Conservation (phyloP, 108 stramenopile genomes). For the Nitzschia palea region DNA sequence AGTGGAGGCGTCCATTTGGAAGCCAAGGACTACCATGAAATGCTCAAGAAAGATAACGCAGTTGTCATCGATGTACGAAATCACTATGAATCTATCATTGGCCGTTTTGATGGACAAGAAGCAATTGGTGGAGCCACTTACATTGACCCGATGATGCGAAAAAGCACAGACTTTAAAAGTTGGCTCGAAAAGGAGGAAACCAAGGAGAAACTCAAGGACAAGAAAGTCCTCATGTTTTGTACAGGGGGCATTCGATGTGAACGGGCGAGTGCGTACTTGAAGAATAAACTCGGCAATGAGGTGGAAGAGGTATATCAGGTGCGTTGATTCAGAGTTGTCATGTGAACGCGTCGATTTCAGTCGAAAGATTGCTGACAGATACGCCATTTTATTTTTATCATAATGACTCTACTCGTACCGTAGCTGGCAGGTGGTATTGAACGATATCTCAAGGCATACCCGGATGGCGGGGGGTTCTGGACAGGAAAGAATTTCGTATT, state of each 20-base stretch:
- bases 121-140: conserved; percentile 57
- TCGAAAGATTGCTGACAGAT: too few species aligned
- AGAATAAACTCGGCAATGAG: conserved; percentile 68
- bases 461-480: conserved; percentile 82
- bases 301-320: conserved; percentile 82
- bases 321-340: too few species aligned
- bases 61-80: conserved; percentile 93
- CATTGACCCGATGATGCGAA: conserved; percentile 90
- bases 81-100: conserved; percentile 89
- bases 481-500: conserved; percentile 91
- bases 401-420: too few species aligned
- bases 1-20: conserved; percentile 83
- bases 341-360: too few species aligned
- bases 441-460: conserved; percentile 83
- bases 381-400: too few species aligned
- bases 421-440: conserved; percentile 87
- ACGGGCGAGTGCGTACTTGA: conserved; percentile 80
- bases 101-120: conserved; percentile 66
- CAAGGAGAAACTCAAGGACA: conserved; percentile 72
- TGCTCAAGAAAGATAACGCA: conserved; percentile 67
- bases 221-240: conserved; percentile 88
- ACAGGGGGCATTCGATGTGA: conserved; percentile 92
- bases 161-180: conserved; percentile 81
- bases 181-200: conserved; percentile 77
- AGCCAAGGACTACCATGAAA: conserved; percentile 79